phyloP scores from a whole-genome alignment of 768 basidiomycete genomes.

The Rhodotorula kratochvilovae region DNA sequence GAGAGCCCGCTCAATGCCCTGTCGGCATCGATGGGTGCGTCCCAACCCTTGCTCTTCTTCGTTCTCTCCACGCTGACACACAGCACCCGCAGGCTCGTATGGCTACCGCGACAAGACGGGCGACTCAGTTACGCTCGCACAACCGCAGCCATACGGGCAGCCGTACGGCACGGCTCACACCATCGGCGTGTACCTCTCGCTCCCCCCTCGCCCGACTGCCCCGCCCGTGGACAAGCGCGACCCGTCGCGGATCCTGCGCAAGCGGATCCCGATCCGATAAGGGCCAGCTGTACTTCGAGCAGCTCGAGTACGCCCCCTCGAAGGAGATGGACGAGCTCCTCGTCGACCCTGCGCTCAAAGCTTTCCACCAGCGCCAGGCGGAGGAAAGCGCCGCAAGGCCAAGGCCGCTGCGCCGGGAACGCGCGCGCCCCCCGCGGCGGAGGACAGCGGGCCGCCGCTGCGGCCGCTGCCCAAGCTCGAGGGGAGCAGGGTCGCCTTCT shows the following conservation, averaged over 20 bases:
- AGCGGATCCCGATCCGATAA: slow-evolving; percentile 92
- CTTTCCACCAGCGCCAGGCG: slow-evolving; percentile 56
- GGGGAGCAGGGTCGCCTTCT: slow-evolving; percentile 77
- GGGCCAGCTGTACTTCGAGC: slow-evolving; percentile 95
- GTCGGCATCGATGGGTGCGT: slow-evolving; percentile 73
- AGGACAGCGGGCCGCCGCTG: slow-evolving; percentile 47
- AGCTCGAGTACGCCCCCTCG: slow-evolving; percentile 74
- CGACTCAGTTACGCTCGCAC: slow-evolving; percentile 79
- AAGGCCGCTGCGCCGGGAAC: slow-evolving; percentile 57
- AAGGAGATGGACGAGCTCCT: slow-evolving; percentile 91
- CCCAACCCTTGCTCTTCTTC: not conserved
- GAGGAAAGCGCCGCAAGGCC: slow-evolving; percentile 57
- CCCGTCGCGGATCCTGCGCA: slow-evolving; percentile 75
- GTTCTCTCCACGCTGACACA: not conserved
- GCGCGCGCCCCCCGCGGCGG: slow-evolving; percentile 46
- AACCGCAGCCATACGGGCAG: slow-evolving; percentile 70
- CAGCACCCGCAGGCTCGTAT: slow-evolving; percentile 51
- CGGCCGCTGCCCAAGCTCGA: slow-evolving; percentile 66
- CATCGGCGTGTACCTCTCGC: slow-evolving; percentile 85
- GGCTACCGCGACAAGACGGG: slow-evolving; percentile 86
- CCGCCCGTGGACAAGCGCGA: slow-evolving; percentile 59
- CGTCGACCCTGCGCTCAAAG: slow-evolving; percentile 57
- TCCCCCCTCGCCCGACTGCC: slow-evolving; percentile 55
- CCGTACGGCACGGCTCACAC: slow-evolving; percentile 77
- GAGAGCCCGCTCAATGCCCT: slow-evolving; percentile 87